A percentile compares a stretch with the other conserved stretches of the same genome.
phyloP scores from a whole-genome alignment of 2,329 filamentous ascomycete species.

The Fusarium nygamai region DNA sequence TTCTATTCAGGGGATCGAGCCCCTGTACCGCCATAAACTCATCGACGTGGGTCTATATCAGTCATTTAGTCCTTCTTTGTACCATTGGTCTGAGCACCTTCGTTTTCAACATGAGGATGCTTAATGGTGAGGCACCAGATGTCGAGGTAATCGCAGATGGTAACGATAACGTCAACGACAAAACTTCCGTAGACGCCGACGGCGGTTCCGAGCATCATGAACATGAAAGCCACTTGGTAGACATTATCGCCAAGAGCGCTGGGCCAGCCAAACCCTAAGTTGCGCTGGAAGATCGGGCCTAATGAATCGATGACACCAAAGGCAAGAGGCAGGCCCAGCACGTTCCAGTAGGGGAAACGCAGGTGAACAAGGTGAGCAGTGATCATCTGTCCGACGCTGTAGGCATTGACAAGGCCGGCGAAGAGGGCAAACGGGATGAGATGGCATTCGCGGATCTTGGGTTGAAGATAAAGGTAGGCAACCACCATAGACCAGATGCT shows the following conservation, averaged over 20 bases:
- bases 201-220: slow-evolving; percentile 84
- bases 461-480: slow-evolving; percentile 85
- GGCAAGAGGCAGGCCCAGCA: slow-evolving; percentile 80
- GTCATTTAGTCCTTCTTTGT: slow-evolving; percentile 52
- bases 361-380: slow-evolving; percentile 90
- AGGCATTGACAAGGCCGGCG: slow-evolving; percentile 90
- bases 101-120: slow-evolving; percentile 69
- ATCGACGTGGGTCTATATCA: neutral
- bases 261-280: slow-evolving; percentile 76
- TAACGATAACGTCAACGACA: slow-evolving; percentile 95
- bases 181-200: slow-evolving; percentile 97
- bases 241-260: slow-evolving; percentile 77
- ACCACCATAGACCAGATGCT: slow-evolving; percentile 80
- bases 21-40: neutral
- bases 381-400: slow-evolving; percentile 95
- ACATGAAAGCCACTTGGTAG: slow-evolving; percentile 94
- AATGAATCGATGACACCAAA: slow-evolving; percentile 83
- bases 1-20: neutral
- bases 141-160: slow-evolving; percentile 97
- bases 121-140: slow-evolving; percentile 99
- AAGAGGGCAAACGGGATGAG: slow-evolving; percentile 91
- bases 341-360: slow-evolving; percentile 89
- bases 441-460: slow-evolving; percentile 82
- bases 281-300: slow-evolving; percentile 72
- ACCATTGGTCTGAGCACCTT: slow-evolving; percentile 41